A percentile compares a stretch with the other conserved stretches of the same genome.
Evolutionary conservation across 2,329 filamentous ascomycete species (phyloP).

Genomic region (Claviceps capensis): DNA sequence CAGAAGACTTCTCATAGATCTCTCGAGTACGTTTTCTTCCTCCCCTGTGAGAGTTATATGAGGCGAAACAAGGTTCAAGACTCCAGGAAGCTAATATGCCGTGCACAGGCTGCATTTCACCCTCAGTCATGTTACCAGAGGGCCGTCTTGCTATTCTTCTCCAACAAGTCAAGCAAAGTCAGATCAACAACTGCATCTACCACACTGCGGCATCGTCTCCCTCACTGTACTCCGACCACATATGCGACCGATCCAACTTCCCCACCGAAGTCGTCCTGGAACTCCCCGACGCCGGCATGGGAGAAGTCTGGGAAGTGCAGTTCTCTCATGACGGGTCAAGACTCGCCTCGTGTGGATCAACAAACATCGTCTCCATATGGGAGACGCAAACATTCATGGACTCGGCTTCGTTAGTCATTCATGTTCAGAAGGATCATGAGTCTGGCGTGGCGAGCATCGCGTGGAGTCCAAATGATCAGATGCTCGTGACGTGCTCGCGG

Average conservation of each 20-base stretch:
- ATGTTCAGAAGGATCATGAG: constrained; percentile 38
- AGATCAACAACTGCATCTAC: constrained; percentile 74
- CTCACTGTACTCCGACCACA: constrained; percentile 80
- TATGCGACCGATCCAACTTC: constrained; percentile 67
- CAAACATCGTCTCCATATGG: constrained; percentile 67
- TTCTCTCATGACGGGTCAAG: constrained; percentile 81
- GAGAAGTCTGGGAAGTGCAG: constrained; percentile 83
- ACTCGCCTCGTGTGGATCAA: constrained; percentile 70
- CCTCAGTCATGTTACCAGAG: constrained; percentile 92
- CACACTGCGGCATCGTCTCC: constrained; percentile 71
- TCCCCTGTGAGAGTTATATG: too few species aligned
- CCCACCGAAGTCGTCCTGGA: constrained; percentile 59
- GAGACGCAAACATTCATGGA: constrained; percentile 58
- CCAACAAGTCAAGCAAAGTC: constrained; percentile 68
- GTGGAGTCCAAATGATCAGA: constrained; percentile 86
- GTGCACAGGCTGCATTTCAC: constrained; percentile 67
- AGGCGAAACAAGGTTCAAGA: neutral
- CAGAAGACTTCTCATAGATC: constrained; percentile 58
- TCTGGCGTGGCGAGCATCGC: constrained; percentile 64
- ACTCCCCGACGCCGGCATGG: constrained; percentile 50
- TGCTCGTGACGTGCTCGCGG: constrained; percentile 70
- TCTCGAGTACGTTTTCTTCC: constrained; percentile 53
- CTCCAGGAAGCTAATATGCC: neutral
- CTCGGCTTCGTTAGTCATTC: constrained; percentile 39
- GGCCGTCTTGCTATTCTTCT: constrained; percentile 72